Base-by-base conservation (phyloP, 257 asterid genomes). In the Solanum infundibuliforme region DNA sequence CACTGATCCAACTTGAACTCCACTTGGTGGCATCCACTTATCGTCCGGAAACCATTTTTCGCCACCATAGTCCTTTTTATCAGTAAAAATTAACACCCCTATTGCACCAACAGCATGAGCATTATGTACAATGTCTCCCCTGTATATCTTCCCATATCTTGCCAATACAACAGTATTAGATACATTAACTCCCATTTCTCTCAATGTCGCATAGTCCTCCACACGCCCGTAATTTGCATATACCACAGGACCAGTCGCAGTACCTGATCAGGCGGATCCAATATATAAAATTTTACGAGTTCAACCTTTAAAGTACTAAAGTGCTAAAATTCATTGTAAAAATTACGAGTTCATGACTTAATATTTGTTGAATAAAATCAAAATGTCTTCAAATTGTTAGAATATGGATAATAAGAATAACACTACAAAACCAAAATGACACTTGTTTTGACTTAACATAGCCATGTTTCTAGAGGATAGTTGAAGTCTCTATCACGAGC, bases 21-120 rank as follows among this genome's bases (percentile, higher is more conserved):
- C 99, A 58, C 91, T 96, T 8, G 99, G 98, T 16, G 99, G 99
- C 98, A 96, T 92, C 98, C 98, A 93, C 69, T 89, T 90, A 11
- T 88, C 97, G 76, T 95, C 95, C 3, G 99, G 98, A 76, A 95
- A 96, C 98, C 99, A 95, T 88, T 93, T 92, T 8, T 81, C 90
- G n/a, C 98, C 97, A 13, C 98, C 97, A 68, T 93, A 96, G 62
- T 96, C 98, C 90, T 93, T 95, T 92, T 92, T 93, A 38, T 96
- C 99, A 0, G 98, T 95, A 88, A 91, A 96, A 46, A 95, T 92
- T 86, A 95, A 16, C 18, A 90, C 97, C 11, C 95, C 98, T 27
- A 43, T 46, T 7, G 97, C 99, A 58, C 98, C 99, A 20, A 89
- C 97, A 4, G 87, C 94, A 25, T 91, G 86, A 25, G 96, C 98